Base-by-base conservation (phyloP, 2,329 filamentous ascomycete species). In the Trichoderma gracile region DNA sequence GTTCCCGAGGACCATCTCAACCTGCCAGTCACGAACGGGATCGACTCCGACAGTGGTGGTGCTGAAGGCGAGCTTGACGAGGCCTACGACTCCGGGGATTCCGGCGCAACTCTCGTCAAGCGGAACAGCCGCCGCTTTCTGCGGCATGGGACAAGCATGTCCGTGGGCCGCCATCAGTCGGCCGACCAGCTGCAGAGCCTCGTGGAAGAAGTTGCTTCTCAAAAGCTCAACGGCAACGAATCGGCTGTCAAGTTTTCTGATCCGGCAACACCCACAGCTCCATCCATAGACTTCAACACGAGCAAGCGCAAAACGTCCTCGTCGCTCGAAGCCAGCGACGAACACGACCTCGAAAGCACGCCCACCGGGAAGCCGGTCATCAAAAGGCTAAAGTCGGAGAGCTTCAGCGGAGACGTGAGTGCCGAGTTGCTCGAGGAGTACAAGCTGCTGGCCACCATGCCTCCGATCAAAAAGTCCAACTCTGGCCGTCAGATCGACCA, bases 401-500 rank as follows among this genome's bases (percentile, higher is more conserved):
- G 73, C 3, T 76, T 79, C 46, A 71, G 79, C 19, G 77, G 79
- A 19, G 67, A 72, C 3, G 46, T 76, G 15, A 67, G 74, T 7
- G 72, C 77, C 21, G 72, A 76, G 14, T 71, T 77, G 2, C 67
- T 79, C 9, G 76, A 78, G 38, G 82, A 86, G 65, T 78, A 77
- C 56, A 76, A 73, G 43, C 73, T 86, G 15, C 75, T 85, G 45
- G 80, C 78, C 2, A 76, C 78, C 30, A 75, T 87, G 3, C 81
- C 84, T 21, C 80, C 80, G 23, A 78, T 86, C 55, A 74, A 73
- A 56, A 80, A 79, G 60, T 78, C 79, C 21, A 77, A 79, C 33
- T 85, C 83, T 0, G 79, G 79, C n/a, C 81, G 86, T 25, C 83
- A 84, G 68, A 84, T 88, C 46, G 84, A 88, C 68, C 76, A 78